Evolutionary conservation across 2,329 filamentous ascomycete genomes (phyloP).

Genomic region (Didymella segeticola): DNA sequence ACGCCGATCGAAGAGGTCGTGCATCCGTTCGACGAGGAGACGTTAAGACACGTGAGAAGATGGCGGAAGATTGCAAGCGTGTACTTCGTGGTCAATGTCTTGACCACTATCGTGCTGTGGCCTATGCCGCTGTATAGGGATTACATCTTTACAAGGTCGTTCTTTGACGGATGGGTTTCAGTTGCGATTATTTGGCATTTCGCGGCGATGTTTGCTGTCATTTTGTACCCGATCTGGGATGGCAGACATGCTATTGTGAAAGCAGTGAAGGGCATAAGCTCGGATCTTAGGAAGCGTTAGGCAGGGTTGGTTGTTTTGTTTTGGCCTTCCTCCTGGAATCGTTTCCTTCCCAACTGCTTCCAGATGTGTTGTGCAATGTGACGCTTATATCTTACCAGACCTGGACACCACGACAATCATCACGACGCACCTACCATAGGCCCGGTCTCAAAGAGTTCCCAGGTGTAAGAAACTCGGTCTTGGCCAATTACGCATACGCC

Average conservation of each 20-base stretch:
- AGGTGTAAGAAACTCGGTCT: too few relatives aligned
- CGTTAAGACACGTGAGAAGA: slow-evolving; percentile 8
- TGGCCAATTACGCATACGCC: too few relatives aligned
- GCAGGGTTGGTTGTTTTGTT: too few relatives aligned
- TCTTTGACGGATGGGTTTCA: slow-evolving; percentile 80
- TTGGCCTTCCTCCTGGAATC: too few relatives aligned
- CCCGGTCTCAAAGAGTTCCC: too few relatives aligned
- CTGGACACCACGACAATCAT: too few relatives aligned
- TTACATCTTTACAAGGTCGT: slow-evolving; percentile 79
- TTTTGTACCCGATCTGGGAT: slow-evolving; percentile 80
- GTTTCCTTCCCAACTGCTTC: too few relatives aligned
- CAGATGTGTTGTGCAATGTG: too few relatives aligned
- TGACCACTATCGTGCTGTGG: slow-evolving; percentile 68
- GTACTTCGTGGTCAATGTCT: slow-evolving; percentile 16
- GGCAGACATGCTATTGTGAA: slow-evolving; percentile 41
- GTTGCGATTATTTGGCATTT: slow-evolving; percentile 75
- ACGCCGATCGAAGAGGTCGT: slow-evolving; percentile 16
- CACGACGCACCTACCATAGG: too few relatives aligned
- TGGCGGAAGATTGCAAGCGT: slow-evolving; percentile 19
- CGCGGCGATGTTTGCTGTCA: slow-evolving; percentile 72
- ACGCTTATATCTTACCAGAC: too few relatives aligned
- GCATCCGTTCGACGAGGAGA: slow-evolving; percentile 16
- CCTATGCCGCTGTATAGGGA: slow-evolving; percentile 88
- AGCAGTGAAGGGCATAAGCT: slow-evolving; percentile 5
- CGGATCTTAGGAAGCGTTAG: background rate